These are phyloP conservation scores for Telopea speciosissima DNA, from an alignment of 177 flowering plant species.

Conservation along the genomic window DNA sequence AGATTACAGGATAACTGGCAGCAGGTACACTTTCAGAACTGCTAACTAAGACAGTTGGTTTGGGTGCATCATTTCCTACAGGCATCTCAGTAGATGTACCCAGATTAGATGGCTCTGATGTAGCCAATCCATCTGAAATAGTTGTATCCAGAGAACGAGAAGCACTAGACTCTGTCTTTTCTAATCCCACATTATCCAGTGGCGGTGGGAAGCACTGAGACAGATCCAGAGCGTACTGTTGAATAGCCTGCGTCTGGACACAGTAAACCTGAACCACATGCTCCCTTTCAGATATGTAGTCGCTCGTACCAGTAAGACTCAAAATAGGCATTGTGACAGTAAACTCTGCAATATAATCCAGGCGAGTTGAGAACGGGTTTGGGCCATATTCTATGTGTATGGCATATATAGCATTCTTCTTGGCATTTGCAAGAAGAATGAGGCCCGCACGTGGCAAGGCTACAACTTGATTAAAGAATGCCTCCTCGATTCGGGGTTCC, in stretches of 20 bases:
- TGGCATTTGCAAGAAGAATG: slow-evolving; percentile 90
- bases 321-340: slow-evolving; percentile 95
- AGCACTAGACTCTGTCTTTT: slow-evolving; percentile 47
- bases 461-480: slow-evolving; percentile 90
- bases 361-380: slow-evolving; percentile 58
- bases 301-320: slow-evolving; percentile 94
- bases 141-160: slow-evolving; percentile 33
- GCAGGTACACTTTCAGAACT: slow-evolving; percentile 29
- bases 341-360: slow-evolving; percentile 95
- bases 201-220: slow-evolving; percentile 81
- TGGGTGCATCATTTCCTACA: slow-evolving; percentile 28
- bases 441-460: slow-evolving; percentile 74
- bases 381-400: slow-evolving; percentile 84
- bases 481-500: slow-evolving; percentile 58
- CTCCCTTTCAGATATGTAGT: slow-evolving; percentile 51
- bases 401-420: slow-evolving; percentile 92
- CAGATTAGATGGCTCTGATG: slow-evolving; percentile 32
- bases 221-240: slow-evolving; percentile 87
- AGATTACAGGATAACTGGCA: slow-evolving; percentile 24
- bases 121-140: slow-evolving; percentile 29
- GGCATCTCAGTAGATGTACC: slow-evolving; percentile 30
- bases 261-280: slow-evolving; percentile 81
- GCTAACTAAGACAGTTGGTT: slow-evolving; percentile 21
- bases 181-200: slow-evolving; percentile 44
- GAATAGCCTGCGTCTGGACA: slow-evolving; percentile 97